Conservation (phyloP, 78 protist species). For the Neovahlkampfia damariscottae region DNA sequence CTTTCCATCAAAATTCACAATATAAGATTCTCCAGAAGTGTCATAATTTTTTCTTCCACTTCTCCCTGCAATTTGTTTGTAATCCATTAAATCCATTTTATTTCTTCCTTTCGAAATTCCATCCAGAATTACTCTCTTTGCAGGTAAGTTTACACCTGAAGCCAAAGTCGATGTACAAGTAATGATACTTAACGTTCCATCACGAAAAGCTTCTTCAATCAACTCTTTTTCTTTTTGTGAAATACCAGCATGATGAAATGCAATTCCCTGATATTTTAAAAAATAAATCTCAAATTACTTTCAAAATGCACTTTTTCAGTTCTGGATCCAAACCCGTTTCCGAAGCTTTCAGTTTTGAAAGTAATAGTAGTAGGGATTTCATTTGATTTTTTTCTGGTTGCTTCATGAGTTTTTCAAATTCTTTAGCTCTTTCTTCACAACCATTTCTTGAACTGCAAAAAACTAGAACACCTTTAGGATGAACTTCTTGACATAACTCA, state of each 20-base stretch:
- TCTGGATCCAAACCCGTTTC: background rate
- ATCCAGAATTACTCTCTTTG: conserved; percentile 48
- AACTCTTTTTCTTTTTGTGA: conserved; percentile 49
- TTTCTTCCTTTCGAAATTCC: conserved; percentile 26
- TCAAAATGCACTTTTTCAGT: background rate
- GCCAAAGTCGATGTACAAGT: conserved; percentile 51
- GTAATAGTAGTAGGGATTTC: background rate
- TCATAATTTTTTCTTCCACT: conserved; percentile 63
- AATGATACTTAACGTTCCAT: conserved; percentile 19
- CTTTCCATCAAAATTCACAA: too few species aligned
- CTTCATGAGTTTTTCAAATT: background rate
- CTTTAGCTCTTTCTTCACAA: conserved; percentile 17
- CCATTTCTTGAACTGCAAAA: conserved; percentile 15
- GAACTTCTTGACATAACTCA: background rate
- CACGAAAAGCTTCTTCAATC: conserved; percentile 48
- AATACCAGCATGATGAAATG: conserved; percentile 51
- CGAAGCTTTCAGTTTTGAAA: background rate
- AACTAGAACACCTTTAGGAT: conserved; percentile 4
- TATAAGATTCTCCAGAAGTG: conserved; percentile 46
- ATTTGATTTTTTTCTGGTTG: too few species aligned
- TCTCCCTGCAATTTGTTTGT: conserved; percentile 35
- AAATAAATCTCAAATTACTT: background rate
- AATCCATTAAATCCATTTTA: background rate
- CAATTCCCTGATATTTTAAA: conserved; percentile 19
- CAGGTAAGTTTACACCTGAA: conserved; percentile 68